Conservation (phyloP, 306 rosid species). For the Calophaca sinica region DNA sequence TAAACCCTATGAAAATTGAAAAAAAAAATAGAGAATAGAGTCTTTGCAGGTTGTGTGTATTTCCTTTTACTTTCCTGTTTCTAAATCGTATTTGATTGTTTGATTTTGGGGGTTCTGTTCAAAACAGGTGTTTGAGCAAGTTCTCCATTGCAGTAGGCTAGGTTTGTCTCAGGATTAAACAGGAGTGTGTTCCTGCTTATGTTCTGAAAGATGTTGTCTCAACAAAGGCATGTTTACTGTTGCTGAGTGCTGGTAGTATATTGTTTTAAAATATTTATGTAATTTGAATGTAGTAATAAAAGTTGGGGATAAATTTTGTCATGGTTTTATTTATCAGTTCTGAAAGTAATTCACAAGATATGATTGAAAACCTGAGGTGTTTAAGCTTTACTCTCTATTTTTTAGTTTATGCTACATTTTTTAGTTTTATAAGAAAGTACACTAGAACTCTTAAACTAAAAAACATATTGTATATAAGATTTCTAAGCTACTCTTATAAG, state of each 20-base stretch:
- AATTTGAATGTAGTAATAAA: neutral
- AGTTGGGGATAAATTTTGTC: conserved; percentile 15
- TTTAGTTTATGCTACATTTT: conserved; percentile 14
- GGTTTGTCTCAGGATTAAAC: too few relatives aligned
- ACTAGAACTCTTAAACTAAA: conserved; percentile 22
- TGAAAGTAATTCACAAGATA: conserved; percentile 14
- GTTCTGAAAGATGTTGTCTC: conserved; percentile 3
- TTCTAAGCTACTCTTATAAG: conserved; percentile 21
- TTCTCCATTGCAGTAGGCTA: too few relatives aligned
- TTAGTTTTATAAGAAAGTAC: conserved; percentile 15
- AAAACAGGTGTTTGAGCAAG: too few relatives aligned
- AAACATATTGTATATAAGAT: conserved; percentile 32
- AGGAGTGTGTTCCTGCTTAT: too few relatives aligned
- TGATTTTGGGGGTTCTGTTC: too few relatives aligned
- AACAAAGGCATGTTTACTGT: neutral
- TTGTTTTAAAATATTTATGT: neutral
- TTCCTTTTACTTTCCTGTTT: too few relatives aligned
- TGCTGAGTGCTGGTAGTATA: neutral
- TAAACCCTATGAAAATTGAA: too few relatives aligned
- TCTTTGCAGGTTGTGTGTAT: too few relatives aligned
- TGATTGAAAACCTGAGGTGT: conserved; percentile 29
- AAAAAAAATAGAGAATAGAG: too few relatives aligned
- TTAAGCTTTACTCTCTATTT: conserved; percentile 28
- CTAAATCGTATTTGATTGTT: too few relatives aligned
- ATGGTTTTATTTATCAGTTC: conserved; percentile 17